Evolutionary conservation across 2,329 filamentous ascomycete genomes (phyloP).

Genomic region (Epichloe coenophiala): DNA sequence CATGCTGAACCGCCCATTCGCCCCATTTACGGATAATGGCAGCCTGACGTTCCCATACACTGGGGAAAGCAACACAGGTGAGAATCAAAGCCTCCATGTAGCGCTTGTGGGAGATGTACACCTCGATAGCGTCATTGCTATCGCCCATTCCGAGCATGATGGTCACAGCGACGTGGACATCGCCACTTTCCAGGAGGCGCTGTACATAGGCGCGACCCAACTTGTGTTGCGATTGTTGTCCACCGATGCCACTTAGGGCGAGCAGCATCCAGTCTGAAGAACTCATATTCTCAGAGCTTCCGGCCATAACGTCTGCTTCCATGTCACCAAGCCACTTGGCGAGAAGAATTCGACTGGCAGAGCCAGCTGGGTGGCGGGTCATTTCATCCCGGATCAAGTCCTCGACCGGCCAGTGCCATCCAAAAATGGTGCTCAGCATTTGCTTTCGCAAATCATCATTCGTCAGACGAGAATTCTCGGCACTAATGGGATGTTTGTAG

Average conservation of each 20-base stretch:
- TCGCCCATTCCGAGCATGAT: conserved; percentile 90
- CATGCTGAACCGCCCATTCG: conserved; percentile 75
- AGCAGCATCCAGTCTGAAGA: conserved; percentile 95
- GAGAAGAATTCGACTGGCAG: conserved; percentile 67
- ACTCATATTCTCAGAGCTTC: conserved; percentile 75
- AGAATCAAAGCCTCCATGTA: conserved; percentile 90
- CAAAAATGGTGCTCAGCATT: conserved; percentile 90
- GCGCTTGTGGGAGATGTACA: conserved; percentile 82
- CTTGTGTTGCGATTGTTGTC: conserved; percentile 66
- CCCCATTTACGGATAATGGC: conserved; percentile 90
- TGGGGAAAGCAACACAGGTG: conserved; percentile 67
- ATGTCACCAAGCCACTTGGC: conserved; percentile 88
- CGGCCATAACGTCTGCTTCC: conserved; percentile 65
- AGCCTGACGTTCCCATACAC: conserved; percentile 82
- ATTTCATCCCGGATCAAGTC: conserved; percentile 77
- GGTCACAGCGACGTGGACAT: conserved; percentile 82
- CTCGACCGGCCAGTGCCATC: conserved; percentile 78
- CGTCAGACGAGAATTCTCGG: conserved; percentile 47
- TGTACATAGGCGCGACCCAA: conserved; percentile 85
- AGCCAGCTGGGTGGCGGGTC: conserved; percentile 56
- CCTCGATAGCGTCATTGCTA: conserved; percentile 85
- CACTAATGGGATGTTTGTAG: conserved; percentile 54
- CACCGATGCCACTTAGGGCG: conserved; percentile 77
- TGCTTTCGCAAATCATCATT: conserved; percentile 73
- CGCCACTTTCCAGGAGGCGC: conserved; percentile 74